Evolutionary conservation across 177 flowering plant genomes (phyloP), one percentile per base, ranked within the genome.

Genomic region (Vitis hybrid): DNA sequence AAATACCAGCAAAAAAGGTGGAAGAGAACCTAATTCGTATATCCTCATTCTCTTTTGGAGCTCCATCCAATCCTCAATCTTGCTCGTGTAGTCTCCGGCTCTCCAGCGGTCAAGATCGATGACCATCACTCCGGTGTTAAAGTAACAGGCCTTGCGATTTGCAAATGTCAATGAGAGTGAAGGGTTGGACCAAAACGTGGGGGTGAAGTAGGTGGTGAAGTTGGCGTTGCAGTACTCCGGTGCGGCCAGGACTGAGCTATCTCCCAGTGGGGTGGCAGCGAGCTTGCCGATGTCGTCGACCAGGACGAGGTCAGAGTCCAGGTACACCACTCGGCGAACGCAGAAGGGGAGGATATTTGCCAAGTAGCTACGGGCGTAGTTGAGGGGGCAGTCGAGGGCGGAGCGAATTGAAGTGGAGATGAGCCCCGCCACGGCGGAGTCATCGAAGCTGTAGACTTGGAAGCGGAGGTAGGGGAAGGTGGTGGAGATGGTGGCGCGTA

Each of bases 21-120:
- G 99, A 57, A 93, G 67, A 0, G 99, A 94, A 2, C 99, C 98
- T 66, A 94, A 70, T 61, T 93, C 94, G 81, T 94, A 94, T 17
- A 94, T 93, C 80, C 99, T 82, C 88, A 93, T 87, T 55, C 97
- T 67, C 83, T 94, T 94, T 82, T 94, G 99, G 6, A 94, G 75
- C 80, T 89, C 97, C 98, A 94, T 94, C 98, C 99, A 94, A 48
- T 93, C 99, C 69, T 88, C 97, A 8, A 94, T 93, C 79, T 79
- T 81, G 0, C 76, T 69, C 11, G 98, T 94, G 76, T 87, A 92
- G 2, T 81, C 88, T 0, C 97, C 96, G 0, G 18, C 78, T 6
- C 99, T 69, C 99, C 99, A 93, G 20, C 96, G 78, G 6, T 80
- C 83, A 4, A 93, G 85, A 63, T 94, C 93, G 71, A 94, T 90